phyloP scores from a whole-genome alignment of 495 filamentous ascomycete genomes.

The Pyronema omphalodes region DNA sequence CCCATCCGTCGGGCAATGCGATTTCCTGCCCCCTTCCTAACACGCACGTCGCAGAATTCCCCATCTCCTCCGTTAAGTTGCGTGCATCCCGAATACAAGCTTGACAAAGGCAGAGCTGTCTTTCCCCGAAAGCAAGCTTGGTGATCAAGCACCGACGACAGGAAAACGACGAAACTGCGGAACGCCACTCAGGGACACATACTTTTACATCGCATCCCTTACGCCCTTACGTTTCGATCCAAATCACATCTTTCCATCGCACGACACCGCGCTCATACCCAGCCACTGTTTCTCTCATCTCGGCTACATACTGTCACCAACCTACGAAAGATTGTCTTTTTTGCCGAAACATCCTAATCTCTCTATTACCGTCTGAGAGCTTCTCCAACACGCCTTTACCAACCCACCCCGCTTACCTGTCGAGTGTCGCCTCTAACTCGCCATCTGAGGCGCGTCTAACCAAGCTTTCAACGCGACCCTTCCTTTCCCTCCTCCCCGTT shows the following conservation, averaged over 20 bases:
- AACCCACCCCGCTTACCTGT: not conserved
- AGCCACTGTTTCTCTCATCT: not conserved
- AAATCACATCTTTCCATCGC: not conserved
- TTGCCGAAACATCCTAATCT: not conserved
- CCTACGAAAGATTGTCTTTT: not conserved
- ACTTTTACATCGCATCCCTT: not conserved
- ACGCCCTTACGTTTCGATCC: not conserved
- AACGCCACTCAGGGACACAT: too few relatives aligned
- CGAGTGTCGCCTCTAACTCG: not conserved
- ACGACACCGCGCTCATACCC: not conserved
- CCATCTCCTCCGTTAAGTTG: not conserved
- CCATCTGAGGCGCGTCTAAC: not conserved
- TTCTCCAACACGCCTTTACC: not conserved
- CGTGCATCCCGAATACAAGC: not conserved
- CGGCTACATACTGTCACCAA: not conserved
- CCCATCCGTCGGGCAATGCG: not conserved
- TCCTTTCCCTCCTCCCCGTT: not conserved
- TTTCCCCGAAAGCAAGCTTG: too few relatives aligned
- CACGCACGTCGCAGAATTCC: not conserved
- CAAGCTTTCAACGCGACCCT: not conserved
- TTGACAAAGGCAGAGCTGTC: too few relatives aligned
- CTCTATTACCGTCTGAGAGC: too few relatives aligned
- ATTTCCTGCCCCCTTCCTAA: not conserved
- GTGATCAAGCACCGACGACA: too few relatives aligned
- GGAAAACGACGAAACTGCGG: too few relatives aligned